A percentile compares a stretch with the other conserved stretches of the same genome.
Evolutionary conservation across 2,329 filamentous ascomycete species (phyloP).

Genomic region (Didymella segeticola): DNA sequence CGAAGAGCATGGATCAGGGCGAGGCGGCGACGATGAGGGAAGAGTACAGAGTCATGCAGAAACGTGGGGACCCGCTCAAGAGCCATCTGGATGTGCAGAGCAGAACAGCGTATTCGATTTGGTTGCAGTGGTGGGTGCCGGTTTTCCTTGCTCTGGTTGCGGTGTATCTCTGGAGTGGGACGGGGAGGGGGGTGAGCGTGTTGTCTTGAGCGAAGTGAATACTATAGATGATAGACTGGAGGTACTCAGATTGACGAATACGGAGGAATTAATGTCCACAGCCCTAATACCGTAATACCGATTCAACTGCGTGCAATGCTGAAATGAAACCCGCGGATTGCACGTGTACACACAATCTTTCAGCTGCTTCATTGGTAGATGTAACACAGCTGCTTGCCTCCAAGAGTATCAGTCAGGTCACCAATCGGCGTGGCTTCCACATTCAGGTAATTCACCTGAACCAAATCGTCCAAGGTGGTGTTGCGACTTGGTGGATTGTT

Average conservation of each 20-base stretch:
- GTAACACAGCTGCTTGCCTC: slow-evolving; percentile 54
- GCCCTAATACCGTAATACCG: not conserved
- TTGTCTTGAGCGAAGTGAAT: not conserved
- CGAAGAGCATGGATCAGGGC: slow-evolving; percentile 17
- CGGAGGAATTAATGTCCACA: not conserved
- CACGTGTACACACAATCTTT: not conserved
- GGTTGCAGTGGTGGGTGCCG: slow-evolving; percentile 17
- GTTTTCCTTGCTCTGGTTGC: slow-evolving; percentile 7
- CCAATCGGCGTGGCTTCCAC: slow-evolving; percentile 39
- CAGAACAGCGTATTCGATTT: slow-evolving; percentile 16
- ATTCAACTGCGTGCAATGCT: not conserved
- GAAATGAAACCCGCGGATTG: not conserved
- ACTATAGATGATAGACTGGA: not conserved
- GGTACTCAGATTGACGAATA: not conserved
- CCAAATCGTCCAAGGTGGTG: slow-evolving; percentile 53
- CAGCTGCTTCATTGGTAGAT: slow-evolving; percentile 43
- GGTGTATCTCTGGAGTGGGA: slow-evolving; percentile 12
- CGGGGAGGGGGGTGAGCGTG: slow-evolving; percentile 3
- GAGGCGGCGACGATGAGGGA: slow-evolving; percentile 12
- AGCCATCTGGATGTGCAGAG: slow-evolving; percentile 16
- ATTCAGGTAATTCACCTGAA: slow-evolving; percentile 49
- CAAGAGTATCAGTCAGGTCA: slow-evolving; percentile 51
- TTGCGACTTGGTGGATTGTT: slow-evolving; percentile 53
- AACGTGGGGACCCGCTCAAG: slow-evolving; percentile 8
- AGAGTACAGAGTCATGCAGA: slow-evolving; percentile 14